Base-by-base conservation (phyloP, 192 early-diverging fungal genomes). In the Entomortierella lignicola region DNA sequence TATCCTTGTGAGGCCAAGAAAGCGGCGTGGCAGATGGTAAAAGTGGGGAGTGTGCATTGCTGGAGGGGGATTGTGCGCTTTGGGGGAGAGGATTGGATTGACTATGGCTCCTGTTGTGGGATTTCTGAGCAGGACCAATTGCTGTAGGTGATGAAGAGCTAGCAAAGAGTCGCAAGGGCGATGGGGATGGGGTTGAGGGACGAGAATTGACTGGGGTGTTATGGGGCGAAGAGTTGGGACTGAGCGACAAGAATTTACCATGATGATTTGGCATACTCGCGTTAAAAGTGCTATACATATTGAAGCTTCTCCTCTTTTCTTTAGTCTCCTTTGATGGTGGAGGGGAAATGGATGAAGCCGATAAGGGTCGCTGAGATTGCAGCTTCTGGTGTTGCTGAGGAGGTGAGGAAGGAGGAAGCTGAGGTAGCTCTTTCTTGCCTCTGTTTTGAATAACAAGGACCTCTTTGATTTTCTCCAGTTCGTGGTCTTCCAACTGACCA, bases 391-490 rank as follows among this genome's bases (percentile, higher is more conserved):
- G 43, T 11, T 41, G 31, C 47, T 51, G 70, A 18, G 44, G 42
- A 2, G 60, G 61, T 11, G 70, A 72, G 13, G 63, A 53, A 2
- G 58, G 54, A 11, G 75, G 66, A 6, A 57, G 66, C 43, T 69
- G 75, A 23, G 75, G 63, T 29, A 70, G 39, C 0, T 79, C 74
- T 39, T 77, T 77, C 66, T 56, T 66, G 17, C 67, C 75, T 27
- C 63, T 68, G 66, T 77, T 77, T n/a, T 79, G 44, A 17, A 79
- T 64, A 27, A 79, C 61, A n/a, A 79, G 62, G 10, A 79, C 75
- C 31, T 79, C 75, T 51, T 64, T 54, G 31, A 79, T 69, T 21
- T 70, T 64, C 15, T 79, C 63, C 21, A 79, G 32, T 17, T 69
- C 66, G 15, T 51, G 60, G 12, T 63, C 43, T 13, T 64, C 55